Percentiles rank a stretch among this genome's conserved stretches.
Conservation (phyloP, 2,329 filamentous ascomycete species). For the Cladosporium sp. region DNA sequence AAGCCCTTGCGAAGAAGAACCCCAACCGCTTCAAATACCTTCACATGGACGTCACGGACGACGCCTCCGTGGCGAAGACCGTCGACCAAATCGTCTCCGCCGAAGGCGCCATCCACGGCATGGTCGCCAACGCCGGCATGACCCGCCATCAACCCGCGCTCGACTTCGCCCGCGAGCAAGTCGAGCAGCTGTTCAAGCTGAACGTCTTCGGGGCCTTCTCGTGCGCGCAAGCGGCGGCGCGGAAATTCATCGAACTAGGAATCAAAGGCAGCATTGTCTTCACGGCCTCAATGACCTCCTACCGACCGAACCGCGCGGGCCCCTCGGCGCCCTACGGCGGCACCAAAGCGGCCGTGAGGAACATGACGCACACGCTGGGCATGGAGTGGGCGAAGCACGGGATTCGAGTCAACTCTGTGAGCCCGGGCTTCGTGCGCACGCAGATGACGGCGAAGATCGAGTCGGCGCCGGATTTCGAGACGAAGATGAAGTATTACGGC, state of each 20-base stretch:
- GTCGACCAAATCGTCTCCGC: constrained; percentile 24
- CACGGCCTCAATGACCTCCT: constrained; percentile 34
- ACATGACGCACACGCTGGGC: constrained; percentile 27
- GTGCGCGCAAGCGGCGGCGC: constrained; percentile 32
- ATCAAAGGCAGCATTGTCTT: constrained; percentile 34
- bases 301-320: constrained; percentile 30
- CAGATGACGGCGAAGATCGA: constrained; percentile 13
- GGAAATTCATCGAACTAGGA: constrained; percentile 30
- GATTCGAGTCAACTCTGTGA: constrained; percentile 25
- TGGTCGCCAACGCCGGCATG: constrained; percentile 28
- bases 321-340: constrained; percentile 30
- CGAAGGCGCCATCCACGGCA: constrained; percentile 24
- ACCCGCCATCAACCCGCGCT: constrained; percentile 28
- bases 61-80: constrained; percentile 20
- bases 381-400: constrained; percentile 32
- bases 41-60: constrained; percentile 28
- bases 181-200: constrained; percentile 33
- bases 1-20: constrained; percentile 24
- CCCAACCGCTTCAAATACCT: constrained; percentile 26
- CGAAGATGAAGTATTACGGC: constrained; percentile 42
- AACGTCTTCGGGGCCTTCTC: constrained; percentile 37
- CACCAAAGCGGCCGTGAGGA: constrained; percentile 23
- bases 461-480: constrained; percentile 8
- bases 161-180: constrained; percentile 28
- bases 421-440: constrained; percentile 24